Evolutionary conservation across 192 early-diverging fungal genomes (phyloP), one percentile per base, ranked within the genome.

Genomic region (Chytriomyces sp.): DNA sequence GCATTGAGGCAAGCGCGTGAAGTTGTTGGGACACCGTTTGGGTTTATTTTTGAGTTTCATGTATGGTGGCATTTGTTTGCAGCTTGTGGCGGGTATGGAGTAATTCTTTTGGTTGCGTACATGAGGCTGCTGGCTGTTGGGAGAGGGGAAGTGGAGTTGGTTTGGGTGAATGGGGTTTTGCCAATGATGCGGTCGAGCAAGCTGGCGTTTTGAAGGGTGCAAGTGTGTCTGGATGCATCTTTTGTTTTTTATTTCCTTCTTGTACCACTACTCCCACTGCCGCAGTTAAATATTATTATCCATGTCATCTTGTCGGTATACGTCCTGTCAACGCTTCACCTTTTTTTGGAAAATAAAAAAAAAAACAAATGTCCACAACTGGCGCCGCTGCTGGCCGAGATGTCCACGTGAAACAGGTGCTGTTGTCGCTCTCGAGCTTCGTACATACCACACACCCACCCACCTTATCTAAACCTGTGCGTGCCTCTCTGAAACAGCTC

Each of bases 11-110:
- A 47, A 13, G 24, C 23, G 10, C 20, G 71, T 6, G 71, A 18
- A 16, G 2, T 20, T 46, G 45, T 73, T 16, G 71, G 71, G 45
- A 62, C 59, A 3, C 71, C 71, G 23, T n/a, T 73, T 44, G 71
- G 71, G 18, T 73, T 73, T 46, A 7, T 73, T 9, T 73, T 73
- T 62, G 71, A 73, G 44, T 73, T 73, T 60, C 71, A 73, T 73
- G 71, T 73, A 18, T 73, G 26, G n/a, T 73, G 71, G 71, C 71
- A 73, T 73, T 47, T 73, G 13, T 73, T 60, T 73, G 44, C 45
- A 13, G 71, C 71, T 7, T 7, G 35, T 8, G 71, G 71, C 49
- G 53, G 59, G 20, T 73, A 73, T 73, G 57, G 35, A n/a, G 45
- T 43, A 5, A 63, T 73, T 62, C 10, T 61, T 16, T 43, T 60